Evolutionary conservation across 164 flowering plant genomes (phyloP), one percentile per base, ranked within the genome.

Genomic region (Nymphaea thermarum): DNA sequence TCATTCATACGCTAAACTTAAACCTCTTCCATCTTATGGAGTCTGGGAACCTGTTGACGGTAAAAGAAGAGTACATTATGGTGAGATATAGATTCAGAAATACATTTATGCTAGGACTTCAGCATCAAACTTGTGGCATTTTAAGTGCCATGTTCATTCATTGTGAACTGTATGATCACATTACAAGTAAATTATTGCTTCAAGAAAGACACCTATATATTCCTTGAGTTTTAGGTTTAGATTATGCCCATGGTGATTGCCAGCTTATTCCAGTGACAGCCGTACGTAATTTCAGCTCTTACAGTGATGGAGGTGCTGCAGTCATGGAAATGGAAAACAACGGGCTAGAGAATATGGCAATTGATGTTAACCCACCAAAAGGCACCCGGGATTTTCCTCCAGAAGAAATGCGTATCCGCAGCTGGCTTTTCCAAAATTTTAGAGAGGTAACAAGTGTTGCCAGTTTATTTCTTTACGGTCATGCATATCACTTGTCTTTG

Each of bases 361-460:
- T 94, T 65, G 98, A 94, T 67, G 93, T 89, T 16, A 91, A 89
- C 79, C 98, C 98, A 60, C 98, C 97, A 14, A 88, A 80, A 76
- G 99, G 97, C 14, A 94, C 99, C 17, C 77, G 99, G 14, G 99
- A 91, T 74, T 94, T 94, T 71, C 87, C 99, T 25, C 97, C 99
- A 0, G 96, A 91, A 62, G 99, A 94, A 4, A 89, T 94, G 96
- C 87, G 99, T 59, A 81, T 91, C n/a, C 86, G 97, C 60, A 89
- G 68, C 72, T 94, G 98, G 99, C 89, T 94, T 51, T 94, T 91
- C 69, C 66, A 77, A 51, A 73, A 90, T 71, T 94, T 94, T 78
- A 81, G 82, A 74, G 91, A 91, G 90, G 97, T 89, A 45, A 18
- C 3, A 4, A 15, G 36, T 25, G 55, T 47, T 47, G 55, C 57